Percentiles rank a stretch among this genome's conserved stretches.
phyloP scores from a whole-genome alignment of 441 rosid species.

The Adansonia rubrostipa region DNA sequence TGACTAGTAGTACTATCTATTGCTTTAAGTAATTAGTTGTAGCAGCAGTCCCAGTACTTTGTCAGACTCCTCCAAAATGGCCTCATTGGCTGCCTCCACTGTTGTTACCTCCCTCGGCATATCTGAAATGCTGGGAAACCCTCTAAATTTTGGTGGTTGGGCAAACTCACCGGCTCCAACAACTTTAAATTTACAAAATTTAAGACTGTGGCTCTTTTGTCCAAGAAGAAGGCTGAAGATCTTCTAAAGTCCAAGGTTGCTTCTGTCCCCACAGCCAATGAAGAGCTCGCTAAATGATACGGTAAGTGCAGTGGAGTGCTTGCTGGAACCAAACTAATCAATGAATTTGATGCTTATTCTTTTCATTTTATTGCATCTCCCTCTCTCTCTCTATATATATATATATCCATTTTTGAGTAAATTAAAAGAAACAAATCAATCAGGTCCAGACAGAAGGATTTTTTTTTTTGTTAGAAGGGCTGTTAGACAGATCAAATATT shows the following conservation, averaged over 20 bases:
- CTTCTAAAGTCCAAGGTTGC: conserved; percentile 60
- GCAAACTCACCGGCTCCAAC: conserved; percentile 58
- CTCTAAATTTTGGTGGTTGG: conserved; percentile 60
- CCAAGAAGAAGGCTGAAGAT: conserved; percentile 74
- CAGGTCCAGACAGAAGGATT: conserved; percentile 97
- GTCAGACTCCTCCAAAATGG: too few species aligned
- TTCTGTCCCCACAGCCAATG: conserved; percentile 47
- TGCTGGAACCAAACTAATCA: too few species aligned
- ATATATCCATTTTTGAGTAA: background rate
- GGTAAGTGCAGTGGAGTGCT: conserved; percentile 49
- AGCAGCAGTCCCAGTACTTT: too few species aligned
- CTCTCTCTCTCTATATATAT: background rate
- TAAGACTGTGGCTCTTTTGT: conserved; percentile 80
- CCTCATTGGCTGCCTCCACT: too few species aligned
- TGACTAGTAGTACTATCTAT: too few species aligned
- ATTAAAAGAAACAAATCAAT: background rate
- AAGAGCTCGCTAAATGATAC: conserved; percentile 97
- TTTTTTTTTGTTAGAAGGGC: conserved; percentile 95
- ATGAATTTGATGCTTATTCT: background rate
- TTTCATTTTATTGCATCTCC: background rate
- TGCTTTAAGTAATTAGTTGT: too few species aligned
- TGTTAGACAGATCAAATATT: conserved; percentile 61
- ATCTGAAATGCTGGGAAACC: conserved; percentile 82
- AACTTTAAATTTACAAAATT: conserved; percentile 58
- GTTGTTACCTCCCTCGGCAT: conserved; percentile 31